Conservation (phyloP, 176 grass and related monocot genomes). For the Oryza nivara region DNA sequence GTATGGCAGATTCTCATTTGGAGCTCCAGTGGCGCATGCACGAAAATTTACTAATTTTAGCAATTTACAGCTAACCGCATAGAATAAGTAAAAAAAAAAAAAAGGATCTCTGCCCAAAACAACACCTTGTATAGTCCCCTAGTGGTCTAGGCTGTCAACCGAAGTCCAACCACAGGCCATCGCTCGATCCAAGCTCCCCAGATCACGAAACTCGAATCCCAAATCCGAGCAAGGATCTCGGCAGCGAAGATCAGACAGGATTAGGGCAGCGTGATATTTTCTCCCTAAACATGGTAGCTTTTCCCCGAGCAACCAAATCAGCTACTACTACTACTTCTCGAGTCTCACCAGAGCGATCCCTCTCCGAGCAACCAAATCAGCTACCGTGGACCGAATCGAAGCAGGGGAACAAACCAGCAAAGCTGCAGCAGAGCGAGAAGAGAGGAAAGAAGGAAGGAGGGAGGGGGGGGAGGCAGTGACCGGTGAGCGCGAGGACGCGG, state of each 20-base stretch:
- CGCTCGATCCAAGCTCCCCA: constrained; percentile 22
- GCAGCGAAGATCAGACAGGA: background rate
- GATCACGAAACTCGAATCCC: constrained; percentile 26
- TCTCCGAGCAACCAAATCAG: background rate
- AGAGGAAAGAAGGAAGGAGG: no score
- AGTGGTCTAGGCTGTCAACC: background rate
- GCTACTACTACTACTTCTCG: background rate
- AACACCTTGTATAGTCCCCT: background rate
- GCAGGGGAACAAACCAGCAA: background rate
- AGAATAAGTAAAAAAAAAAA: background rate
- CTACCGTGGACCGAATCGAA: constrained; percentile 7
- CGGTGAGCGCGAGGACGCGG: constrained; percentile 80
- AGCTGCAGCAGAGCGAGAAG: background rate
- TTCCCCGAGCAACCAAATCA: background rate
- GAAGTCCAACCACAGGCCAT: background rate
- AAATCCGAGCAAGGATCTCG: background rate
- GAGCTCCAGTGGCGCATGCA: background rate
- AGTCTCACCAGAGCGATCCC: background rate
- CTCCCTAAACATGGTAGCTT: background rate
- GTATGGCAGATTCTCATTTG: background rate
- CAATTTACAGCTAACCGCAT: background rate
- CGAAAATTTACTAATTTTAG: background rate
- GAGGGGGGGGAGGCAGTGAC: constrained; percentile 32
- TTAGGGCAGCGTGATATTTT: background rate
- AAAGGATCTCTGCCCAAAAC: constrained; percentile 32